Conservation (phyloP, 306 rosid genomes). For the Sesbania bispinosa region DNA sequence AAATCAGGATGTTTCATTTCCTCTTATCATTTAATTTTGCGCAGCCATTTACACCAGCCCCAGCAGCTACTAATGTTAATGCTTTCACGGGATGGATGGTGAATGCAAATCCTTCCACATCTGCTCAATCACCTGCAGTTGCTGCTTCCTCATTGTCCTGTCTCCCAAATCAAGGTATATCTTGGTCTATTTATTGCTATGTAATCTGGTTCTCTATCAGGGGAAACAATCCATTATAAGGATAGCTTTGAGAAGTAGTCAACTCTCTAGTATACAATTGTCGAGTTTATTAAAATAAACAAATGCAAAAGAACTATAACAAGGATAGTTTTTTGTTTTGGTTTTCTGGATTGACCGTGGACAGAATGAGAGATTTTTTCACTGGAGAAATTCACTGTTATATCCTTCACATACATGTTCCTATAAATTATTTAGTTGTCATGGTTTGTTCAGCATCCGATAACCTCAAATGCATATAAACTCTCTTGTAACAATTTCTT, state of each 20-base stretch:
- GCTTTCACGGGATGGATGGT: conserved; percentile 42
- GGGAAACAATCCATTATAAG: neutral
- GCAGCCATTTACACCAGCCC: conserved; percentile 45
- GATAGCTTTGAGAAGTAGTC: neutral
- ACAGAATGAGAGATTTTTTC: neutral
- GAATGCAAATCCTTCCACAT: conserved; percentile 36
- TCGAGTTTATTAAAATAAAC: too few species aligned
- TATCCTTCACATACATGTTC: neutral
- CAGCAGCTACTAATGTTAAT: conserved; percentile 36
- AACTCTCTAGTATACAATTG: neutral
- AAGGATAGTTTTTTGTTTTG: neutral
- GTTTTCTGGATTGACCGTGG: neutral
- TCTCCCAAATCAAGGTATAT: conserved; percentile 46
- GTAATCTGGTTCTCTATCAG: neutral
- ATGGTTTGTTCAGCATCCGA: neutral
- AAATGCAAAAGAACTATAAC: neutral
- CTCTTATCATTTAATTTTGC: neutral
- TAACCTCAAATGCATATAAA: neutral
- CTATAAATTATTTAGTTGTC: too few species aligned
- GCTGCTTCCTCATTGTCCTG: conserved; percentile 39
- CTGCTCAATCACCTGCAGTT: conserved; percentile 31
- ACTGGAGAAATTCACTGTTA: neutral
- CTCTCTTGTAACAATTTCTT: neutral
- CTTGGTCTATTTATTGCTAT: conserved; percentile 5
- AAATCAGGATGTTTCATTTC: neutral